Conservation (phyloP, 768 basidiomycete genomes). For the Kwoniella newhampshirensis region DNA sequence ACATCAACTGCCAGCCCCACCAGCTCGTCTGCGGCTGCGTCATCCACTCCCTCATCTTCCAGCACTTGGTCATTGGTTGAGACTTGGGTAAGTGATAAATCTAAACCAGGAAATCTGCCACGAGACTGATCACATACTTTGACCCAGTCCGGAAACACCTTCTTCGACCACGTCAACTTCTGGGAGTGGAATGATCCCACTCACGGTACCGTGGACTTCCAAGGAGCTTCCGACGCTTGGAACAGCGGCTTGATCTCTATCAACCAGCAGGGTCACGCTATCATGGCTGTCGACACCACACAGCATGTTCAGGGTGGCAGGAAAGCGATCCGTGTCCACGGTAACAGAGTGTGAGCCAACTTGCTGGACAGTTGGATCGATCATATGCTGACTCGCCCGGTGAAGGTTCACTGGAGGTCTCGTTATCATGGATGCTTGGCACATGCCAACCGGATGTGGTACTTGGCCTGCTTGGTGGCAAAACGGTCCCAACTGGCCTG, state of each 20-base stretch:
- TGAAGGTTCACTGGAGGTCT: conserved; percentile 61
- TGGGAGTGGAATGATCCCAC: conserved; percentile 68
- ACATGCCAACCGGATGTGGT: conserved; percentile 88
- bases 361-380: conserved; percentile 58
- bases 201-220: conserved; percentile 64
- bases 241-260: conserved; percentile 62
- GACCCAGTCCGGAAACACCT: conserved; percentile 63
- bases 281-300: conserved; percentile 89
- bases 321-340: conserved; percentile 70
- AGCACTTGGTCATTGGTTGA: conserved; percentile 9
- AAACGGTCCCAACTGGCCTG: conserved; percentile 57
- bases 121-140: background rate
- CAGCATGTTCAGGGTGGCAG: conserved; percentile 67
- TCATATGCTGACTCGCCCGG: conserved; percentile 56
- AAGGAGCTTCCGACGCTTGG: conserved; percentile 58
- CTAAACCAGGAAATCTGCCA: conserved; percentile 2
- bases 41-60: conserved; percentile 26
- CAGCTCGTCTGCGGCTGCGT: conserved; percentile 20
- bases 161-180: conserved; percentile 83
- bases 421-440: conserved; percentile 76
- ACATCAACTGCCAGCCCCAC: conserved; percentile 14
- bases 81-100: background rate
- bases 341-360: conserved; percentile 51
- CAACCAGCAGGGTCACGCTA: conserved; percentile 69
- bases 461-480: conserved; percentile 73